Evolutionary conservation across 352 stramenopile species (phyloP).

Genomic region (Blastocystis sp.): DNA sequence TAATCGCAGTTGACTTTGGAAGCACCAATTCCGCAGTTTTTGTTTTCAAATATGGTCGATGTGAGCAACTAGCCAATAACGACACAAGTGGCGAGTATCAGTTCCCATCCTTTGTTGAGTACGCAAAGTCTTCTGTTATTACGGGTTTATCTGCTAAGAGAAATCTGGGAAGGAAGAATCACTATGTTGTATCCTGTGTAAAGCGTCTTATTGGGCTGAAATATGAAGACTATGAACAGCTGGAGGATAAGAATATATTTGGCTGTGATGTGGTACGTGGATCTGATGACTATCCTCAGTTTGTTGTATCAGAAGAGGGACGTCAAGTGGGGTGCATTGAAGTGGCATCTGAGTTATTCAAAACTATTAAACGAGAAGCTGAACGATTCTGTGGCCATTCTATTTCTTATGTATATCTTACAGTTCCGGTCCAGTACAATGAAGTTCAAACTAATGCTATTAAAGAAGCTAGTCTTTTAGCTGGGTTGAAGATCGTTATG

Average conservation of each 20-base stretch:
- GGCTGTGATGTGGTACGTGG: conserved; percentile 40
- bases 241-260: conserved; percentile 23
- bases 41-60: background rate
- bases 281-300: conserved; percentile 44
- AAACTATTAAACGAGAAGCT: background rate
- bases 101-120: conserved; percentile 35
- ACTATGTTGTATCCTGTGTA: conserved; percentile 42
- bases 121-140: background rate
- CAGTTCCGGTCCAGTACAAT: background rate
- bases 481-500: background rate
- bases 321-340: background rate
- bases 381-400: background rate
- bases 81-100: background rate
- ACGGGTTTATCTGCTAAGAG: background rate
- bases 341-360: conserved; percentile 21
- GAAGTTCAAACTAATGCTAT: background rate
- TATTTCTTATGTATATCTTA: background rate
- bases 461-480: background rate
- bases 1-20: conserved; percentile 31
- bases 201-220: conserved; percentile 11
- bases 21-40: conserved; percentile 29
- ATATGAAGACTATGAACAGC: background rate
- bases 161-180: background rate
- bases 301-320: background rate
- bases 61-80: background rate